Evolutionary conservation across 257 asterid species (phyloP).

Genomic region (Lantana camara): DNA sequence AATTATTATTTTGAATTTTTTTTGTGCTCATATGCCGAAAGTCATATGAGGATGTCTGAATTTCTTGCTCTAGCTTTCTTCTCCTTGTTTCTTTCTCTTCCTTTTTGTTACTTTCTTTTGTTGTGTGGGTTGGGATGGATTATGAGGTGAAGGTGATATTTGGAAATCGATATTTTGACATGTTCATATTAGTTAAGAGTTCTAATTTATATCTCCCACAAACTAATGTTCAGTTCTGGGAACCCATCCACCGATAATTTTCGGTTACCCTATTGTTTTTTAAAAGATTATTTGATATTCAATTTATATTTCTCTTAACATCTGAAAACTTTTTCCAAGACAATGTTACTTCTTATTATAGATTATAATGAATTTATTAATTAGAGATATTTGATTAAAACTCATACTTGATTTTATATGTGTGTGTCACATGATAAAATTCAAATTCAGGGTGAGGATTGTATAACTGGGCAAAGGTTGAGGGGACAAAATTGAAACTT

Average conservation of each 20-base stretch:
- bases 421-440: neutral
- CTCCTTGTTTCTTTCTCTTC: constrained; percentile 5
- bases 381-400: neutral
- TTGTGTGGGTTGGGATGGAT: constrained; percentile 13
- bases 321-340: constrained; percentile 15
- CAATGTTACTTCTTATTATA: neutral
- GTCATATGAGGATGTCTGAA: neutral
- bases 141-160: constrained; percentile 10
- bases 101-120: neutral
- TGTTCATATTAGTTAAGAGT: constrained; percentile 11
- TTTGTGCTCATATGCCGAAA: constrained; percentile 8
- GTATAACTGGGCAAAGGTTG: constrained; percentile 10
- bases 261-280: neutral
- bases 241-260: constrained; percentile 7
- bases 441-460: neutral
- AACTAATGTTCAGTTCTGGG: constrained; percentile 14
- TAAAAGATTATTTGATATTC: neutral
- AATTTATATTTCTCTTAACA: constrained; percentile 8
- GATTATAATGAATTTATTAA: constrained; percentile 18
- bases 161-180: neutral
- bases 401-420: too few relatives aligned
- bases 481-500: constrained; percentile 21
- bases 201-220: neutral
- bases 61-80: neutral
- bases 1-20: neutral